Conservation (phyloP, 305 asterid species). For the Nicotiana rustica region DNA sequence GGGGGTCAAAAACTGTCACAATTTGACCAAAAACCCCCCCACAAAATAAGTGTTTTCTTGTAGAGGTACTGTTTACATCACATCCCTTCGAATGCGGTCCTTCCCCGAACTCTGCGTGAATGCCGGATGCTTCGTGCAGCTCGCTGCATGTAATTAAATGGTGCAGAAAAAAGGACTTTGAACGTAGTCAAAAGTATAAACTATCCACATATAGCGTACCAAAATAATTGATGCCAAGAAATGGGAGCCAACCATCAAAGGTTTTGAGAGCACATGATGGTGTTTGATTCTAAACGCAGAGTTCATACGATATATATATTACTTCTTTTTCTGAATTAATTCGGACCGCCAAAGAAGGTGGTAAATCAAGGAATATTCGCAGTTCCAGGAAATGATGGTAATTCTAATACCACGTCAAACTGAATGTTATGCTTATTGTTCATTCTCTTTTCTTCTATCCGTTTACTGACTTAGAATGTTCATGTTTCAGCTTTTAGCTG, state of each 20-base stretch:
- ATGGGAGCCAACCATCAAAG: slow-evolving; percentile 22
- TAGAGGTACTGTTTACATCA: no score
- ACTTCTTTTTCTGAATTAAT: background rate
- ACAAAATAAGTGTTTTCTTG: no score
- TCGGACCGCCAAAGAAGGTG: background rate
- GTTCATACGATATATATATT: background rate
- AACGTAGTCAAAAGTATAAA: slow-evolving; percentile 13
- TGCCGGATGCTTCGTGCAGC: no score
- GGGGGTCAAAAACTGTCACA: no score
- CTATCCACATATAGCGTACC: background rate
- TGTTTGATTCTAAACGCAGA: no score
- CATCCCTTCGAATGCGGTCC: no score
- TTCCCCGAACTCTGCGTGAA: no score
- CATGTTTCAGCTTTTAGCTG: slow-evolving; percentile 7
- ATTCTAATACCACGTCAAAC: background rate
- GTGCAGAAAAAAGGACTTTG: background rate
- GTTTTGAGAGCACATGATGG: no score
- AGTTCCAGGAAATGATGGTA: slow-evolving; percentile 7
- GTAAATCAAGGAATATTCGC: slow-evolving; percentile 4
- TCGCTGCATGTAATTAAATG: no score
- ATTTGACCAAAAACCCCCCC: no score
- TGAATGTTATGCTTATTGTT: background rate
- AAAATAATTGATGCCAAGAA: slow-evolving; percentile 21
- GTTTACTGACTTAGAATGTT: background rate
- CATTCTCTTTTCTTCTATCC: background rate